These are phyloP conservation scores for Aspergillus cavernicola DNA, from an alignment of 495 filamentous ascomycete species.

Conservation along the genomic window DNA sequence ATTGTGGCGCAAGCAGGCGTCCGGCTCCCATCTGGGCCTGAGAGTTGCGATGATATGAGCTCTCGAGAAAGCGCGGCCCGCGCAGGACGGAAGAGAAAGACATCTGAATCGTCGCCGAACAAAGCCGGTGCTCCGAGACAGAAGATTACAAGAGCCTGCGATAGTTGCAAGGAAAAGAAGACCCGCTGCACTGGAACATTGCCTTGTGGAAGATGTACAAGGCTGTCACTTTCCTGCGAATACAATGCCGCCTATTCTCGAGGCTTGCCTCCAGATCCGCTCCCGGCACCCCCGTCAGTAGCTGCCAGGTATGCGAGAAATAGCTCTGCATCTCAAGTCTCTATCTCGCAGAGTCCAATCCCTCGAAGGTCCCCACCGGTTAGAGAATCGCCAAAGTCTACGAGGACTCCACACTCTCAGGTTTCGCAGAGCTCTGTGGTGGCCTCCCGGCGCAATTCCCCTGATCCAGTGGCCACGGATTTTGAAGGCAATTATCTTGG, in stretches of 20 bases:
- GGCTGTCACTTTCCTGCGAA: constrained; percentile 36
- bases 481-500: constrained; percentile 47
- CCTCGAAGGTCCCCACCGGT: constrained; percentile 10
- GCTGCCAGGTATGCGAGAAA: constrained; percentile 2
- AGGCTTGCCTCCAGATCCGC: constrained; percentile 40
- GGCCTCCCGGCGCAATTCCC: constrained; percentile 33
- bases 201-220: constrained; percentile 40
- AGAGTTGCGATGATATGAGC: background rate
- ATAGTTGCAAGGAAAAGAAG: constrained; percentile 47
- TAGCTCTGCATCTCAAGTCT: constrained; percentile 7
- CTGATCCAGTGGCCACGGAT: constrained; percentile 43
- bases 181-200: constrained; percentile 44
- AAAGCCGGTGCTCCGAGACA: constrained; percentile 28
- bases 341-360: constrained; percentile 11
- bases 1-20: constrained; percentile 17
- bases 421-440: constrained; percentile 8
- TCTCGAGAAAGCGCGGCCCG: background rate
- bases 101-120: constrained; percentile 21
- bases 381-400: constrained; percentile 3
- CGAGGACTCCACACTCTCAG: constrained; percentile 5
- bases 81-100: constrained; percentile 30
- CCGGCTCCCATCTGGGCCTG: constrained; percentile 11
- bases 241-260: constrained; percentile 45
- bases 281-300: constrained; percentile 25
- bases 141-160: constrained; percentile 47